Evolutionary conservation across 2,329 filamentous ascomycete species (phyloP).

Genomic region (Didymella lethalis): DNA sequence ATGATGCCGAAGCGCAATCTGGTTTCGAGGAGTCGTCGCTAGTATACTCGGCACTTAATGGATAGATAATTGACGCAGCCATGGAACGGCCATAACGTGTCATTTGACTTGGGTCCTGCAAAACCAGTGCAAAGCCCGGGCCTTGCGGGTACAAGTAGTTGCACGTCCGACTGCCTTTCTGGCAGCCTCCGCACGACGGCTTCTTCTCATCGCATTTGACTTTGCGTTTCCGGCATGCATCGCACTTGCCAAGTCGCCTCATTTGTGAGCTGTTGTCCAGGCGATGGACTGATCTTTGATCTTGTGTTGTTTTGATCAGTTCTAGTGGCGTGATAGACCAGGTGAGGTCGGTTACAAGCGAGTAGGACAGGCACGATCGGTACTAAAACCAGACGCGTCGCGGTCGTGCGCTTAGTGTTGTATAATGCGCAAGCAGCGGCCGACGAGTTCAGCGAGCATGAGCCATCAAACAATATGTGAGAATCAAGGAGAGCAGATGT

Average conservation of each 20-base stretch:
- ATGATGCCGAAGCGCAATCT: not conserved
- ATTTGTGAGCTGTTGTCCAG: not conserved
- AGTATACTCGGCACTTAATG: not conserved
- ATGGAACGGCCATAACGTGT: constrained; percentile 14
- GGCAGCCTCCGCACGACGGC: constrained; percentile 8
- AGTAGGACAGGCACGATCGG: not conserved
- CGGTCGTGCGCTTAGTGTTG: not conserved
- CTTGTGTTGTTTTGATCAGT: not conserved
- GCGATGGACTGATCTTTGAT: not conserved
- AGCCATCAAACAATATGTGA: not conserved
- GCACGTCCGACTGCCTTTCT: constrained; percentile 3
- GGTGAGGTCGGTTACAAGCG: not conserved
- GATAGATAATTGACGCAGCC: not conserved
- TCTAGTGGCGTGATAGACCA: not conserved
- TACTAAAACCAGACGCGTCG: not conserved
- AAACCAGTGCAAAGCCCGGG: constrained; percentile 8
- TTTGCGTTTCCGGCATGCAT: constrained; percentile 12
- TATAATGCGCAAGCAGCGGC: not conserved
- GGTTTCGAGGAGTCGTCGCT: not conserved
- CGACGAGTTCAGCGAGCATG: not conserved
- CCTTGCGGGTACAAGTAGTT: constrained; percentile 3
- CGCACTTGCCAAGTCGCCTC: constrained; percentile 15
- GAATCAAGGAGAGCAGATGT: not conserved
- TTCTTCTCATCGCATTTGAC: constrained; percentile 20
- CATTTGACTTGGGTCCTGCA: constrained; percentile 17